phyloP scores from a whole-genome alignment of 1,139 yeast species.

The Saccharomyces hybrid region DNA sequence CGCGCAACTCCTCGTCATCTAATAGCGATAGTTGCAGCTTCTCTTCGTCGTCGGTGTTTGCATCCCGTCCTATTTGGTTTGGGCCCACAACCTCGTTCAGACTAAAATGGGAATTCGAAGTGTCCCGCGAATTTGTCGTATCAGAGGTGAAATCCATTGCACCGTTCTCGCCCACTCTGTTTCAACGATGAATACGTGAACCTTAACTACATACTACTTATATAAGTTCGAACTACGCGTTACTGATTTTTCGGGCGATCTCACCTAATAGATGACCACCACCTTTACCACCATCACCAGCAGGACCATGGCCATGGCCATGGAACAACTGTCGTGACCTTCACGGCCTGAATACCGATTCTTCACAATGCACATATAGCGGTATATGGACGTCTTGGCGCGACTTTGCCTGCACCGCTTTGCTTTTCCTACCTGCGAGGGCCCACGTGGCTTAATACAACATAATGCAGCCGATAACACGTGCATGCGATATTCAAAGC shows the following conservation, averaged over 20 bases:
- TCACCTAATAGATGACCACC: not conserved
- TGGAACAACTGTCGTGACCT: not conserved
- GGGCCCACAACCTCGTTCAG: not conserved
- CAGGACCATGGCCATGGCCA: not conserved
- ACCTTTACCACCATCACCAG: not conserved
- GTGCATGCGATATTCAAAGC: not conserved
- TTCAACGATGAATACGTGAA: not conserved
- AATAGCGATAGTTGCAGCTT: slow-evolving; percentile 4
- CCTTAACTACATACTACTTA: not conserved
- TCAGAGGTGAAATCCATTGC: slow-evolving; percentile 16
- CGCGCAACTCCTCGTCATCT: slow-evolving; percentile 11
- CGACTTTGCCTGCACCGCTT: not conserved
- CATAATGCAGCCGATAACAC: not conserved
- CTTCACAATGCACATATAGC: not conserved
- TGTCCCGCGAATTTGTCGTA: not conserved
- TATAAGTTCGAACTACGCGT: not conserved
- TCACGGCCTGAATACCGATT: not conserved
- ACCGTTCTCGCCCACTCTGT: not conserved
- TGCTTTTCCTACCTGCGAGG: not conserved
- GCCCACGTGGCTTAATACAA: slow-evolving; percentile 1
- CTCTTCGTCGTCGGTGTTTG: slow-evolving; percentile 1
- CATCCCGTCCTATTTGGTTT: not conserved
- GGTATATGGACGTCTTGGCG: not conserved
- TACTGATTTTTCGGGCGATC: not conserved
- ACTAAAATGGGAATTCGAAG: slow-evolving; percentile 1